phyloP scores from a whole-genome alignment of 768 basidiomycete genomes.

The Butyriboletus loyo region DNA sequence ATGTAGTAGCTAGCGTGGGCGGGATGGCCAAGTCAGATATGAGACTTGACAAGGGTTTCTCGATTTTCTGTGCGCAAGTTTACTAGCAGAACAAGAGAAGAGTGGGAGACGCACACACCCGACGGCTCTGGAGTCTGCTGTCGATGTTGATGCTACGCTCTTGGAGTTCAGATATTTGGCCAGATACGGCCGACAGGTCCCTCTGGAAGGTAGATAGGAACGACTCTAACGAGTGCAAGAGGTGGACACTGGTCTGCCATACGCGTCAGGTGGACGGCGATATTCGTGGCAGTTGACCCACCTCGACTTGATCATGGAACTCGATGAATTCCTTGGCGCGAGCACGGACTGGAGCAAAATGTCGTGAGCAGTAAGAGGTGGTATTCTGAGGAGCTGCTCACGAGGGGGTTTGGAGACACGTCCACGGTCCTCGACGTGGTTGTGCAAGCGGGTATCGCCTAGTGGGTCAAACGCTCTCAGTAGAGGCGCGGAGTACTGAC shows the following conservation, averaged over 20 bases:
- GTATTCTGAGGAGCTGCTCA: slow-evolving; percentile 8
- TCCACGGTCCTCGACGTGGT: background rate
- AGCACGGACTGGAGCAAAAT: slow-evolving; percentile 28
- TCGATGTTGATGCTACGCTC: slow-evolving; percentile 90
- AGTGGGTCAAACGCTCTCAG: background rate
- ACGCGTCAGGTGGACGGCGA: background rate
- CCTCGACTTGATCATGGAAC: slow-evolving; percentile 90
- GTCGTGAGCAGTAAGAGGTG: background rate
- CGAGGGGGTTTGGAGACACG: slow-evolving; percentile 4
- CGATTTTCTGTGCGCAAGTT: slow-evolving; percentile 65
- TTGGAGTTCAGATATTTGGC: slow-evolving; percentile 94
- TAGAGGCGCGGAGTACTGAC: background rate
- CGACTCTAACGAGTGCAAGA: slow-evolving; percentile 83
- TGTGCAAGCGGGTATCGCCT: background rate
- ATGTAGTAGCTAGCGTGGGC: slow-evolving; percentile 67
- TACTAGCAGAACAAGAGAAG: background rate
- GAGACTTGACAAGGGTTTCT: slow-evolving; percentile 80
- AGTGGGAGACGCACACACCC: slow-evolving; percentile 49
- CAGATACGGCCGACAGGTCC: slow-evolving; percentile 91
- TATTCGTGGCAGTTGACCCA: slow-evolving; percentile 26
- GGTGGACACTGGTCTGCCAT: slow-evolving; percentile 73
- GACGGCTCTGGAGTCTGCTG: slow-evolving; percentile 74
- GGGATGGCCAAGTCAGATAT: slow-evolving; percentile 80
- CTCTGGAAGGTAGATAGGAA: slow-evolving; percentile 95
- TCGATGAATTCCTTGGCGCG: slow-evolving; percentile 71